A percentile compares a stretch with the other conserved stretches of the same genome.
Conservation (phyloP, 768 basidiomycete species). For the Glaciozyma martinii region DNA sequence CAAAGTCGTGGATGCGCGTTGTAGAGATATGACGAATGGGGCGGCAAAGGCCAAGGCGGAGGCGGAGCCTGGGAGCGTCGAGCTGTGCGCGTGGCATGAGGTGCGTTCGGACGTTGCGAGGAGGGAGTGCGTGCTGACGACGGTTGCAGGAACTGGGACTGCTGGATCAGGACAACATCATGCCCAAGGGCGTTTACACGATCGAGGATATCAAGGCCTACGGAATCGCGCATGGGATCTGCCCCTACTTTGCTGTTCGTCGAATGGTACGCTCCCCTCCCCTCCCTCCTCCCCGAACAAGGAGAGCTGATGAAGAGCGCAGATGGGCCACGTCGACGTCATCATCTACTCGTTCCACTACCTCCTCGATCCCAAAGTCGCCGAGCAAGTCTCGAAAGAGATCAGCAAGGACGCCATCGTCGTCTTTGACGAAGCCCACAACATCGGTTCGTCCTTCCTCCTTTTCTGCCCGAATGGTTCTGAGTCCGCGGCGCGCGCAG, state of each 20-base stretch:
- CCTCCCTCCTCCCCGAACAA: no score
- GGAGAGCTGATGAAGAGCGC: not conserved
- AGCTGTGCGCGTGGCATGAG: constrained; percentile 92
- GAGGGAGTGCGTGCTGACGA: not conserved
- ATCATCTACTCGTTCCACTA: constrained; percentile 99
- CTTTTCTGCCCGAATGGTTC: no score
- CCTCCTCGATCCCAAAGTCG: constrained; percentile 94
- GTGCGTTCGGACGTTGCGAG: constrained; percentile 43
- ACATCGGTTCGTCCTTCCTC: constrained; percentile 61
- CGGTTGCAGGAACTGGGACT: constrained; percentile 63
- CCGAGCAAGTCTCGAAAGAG: constrained; percentile 97
- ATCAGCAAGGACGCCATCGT: constrained; percentile 96
- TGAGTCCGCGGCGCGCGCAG: constrained; percentile 44
- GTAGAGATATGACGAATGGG: constrained; percentile 86
- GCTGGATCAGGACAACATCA: constrained; percentile 66
- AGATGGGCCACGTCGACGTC: constrained; percentile 94
- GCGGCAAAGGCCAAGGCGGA: constrained; percentile 72
- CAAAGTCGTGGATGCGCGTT: constrained; percentile 89
- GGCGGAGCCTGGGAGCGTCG: constrained; percentile 77
- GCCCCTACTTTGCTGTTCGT: constrained; percentile 93
- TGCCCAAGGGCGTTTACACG: constrained; percentile 85
- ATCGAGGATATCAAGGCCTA: constrained; percentile 84
- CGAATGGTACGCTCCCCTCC: constrained; percentile 63
- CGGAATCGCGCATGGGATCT: constrained; percentile 72
- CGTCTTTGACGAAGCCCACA: constrained; percentile 98